Base-by-base conservation (phyloP, 495 filamentous ascomycete species). In the Sordaria brevicollis region DNA sequence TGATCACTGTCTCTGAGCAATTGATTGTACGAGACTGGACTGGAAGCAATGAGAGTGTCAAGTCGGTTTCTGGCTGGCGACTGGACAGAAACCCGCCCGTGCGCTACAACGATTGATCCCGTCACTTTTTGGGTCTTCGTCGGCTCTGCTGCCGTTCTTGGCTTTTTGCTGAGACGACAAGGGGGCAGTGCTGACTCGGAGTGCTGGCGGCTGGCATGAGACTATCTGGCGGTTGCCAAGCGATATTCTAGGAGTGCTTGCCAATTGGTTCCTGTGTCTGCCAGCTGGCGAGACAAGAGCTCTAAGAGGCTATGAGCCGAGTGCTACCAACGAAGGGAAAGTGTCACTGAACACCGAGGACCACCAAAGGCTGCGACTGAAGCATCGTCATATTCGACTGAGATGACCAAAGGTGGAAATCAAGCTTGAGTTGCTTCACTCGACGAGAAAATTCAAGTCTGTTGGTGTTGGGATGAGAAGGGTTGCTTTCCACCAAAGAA, bases 61-160 rank as follows among this genome's bases (percentile, higher is more conserved):
- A 72, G 70, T 71, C 71, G 69, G 70, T 76, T 77, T 75, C 71
- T 71, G 76, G 74, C 72, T 74, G 71, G 72, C 38, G 70, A 41
- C n/a, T n/a, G 21, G 43, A 54, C 43, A 54, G 19, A 25, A 15
- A 29, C 49, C 13, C 49, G 49, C 49, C 49, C 25, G 49, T 57
- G 49, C 49, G 49, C 49, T 15, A 31, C 49, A 54, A 54, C 5
- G 25, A 57, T n/a, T n/a, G n/a, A n/a, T 57, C 25, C 49, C 25
- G 49, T 57, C 49, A 57, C 49, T 57, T 57, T 57, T 57, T 57
- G 49, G 49, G 21, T 29, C 49, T 57, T 57, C n/a, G 49, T 57
- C 49, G 49, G 49, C 49, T 57, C 25, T 29, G 21, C 49, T 57
- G 17, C 49, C 49, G 21, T 57, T 57, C 21, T 15, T 29, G 21